Percentiles rank a stretch among this genome's conserved stretches.
Evolutionary conservation across 257 asterid species (phyloP).

Genomic region (Fraxinus excelsior): DNA sequence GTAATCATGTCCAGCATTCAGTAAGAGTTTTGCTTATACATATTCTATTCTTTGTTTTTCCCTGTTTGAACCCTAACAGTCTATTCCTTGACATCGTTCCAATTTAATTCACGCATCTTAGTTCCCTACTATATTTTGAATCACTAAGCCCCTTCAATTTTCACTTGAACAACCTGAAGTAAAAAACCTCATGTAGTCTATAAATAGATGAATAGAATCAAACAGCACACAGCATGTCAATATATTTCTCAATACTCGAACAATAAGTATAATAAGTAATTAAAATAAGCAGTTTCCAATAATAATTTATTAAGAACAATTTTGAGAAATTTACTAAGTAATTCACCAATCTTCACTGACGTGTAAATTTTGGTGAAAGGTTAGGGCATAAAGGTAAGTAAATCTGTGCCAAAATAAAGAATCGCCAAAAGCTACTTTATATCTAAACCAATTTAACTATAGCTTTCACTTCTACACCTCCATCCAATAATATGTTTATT

Average conservation of each 20-base stretch:
- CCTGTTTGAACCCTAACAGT: not conserved
- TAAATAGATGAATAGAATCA: not conserved
- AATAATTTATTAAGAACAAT: not conserved
- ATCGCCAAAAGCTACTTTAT: not conserved
- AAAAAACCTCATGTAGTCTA: not conserved
- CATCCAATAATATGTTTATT: not conserved
- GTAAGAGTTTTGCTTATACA: too few relatives aligned
- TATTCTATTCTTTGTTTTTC: too few relatives aligned
- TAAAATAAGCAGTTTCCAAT: too few relatives aligned
- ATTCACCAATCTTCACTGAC: not conserved
- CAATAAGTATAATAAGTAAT: not conserved
- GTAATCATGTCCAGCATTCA: too few relatives aligned
- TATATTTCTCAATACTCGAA: not conserved
- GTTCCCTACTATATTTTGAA: not conserved
- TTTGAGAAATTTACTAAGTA: not conserved
- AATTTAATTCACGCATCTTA: not conserved
- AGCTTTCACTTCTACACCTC: not conserved
- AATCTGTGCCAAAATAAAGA: not conserved
- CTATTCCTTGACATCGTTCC: not conserved
- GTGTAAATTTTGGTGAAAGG: not conserved
- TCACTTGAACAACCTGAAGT: not conserved
- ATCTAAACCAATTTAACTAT: not conserved
- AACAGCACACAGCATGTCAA: not conserved
- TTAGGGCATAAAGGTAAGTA: not conserved
- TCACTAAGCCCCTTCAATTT: not conserved